A percentile compares a stretch with the other conserved stretches of the same genome.
These are phyloP conservation scores for Sistotremastrum suecicum DNA, from an alignment of 768 basidiomycete genomes.

Conservation along the genomic window DNA sequence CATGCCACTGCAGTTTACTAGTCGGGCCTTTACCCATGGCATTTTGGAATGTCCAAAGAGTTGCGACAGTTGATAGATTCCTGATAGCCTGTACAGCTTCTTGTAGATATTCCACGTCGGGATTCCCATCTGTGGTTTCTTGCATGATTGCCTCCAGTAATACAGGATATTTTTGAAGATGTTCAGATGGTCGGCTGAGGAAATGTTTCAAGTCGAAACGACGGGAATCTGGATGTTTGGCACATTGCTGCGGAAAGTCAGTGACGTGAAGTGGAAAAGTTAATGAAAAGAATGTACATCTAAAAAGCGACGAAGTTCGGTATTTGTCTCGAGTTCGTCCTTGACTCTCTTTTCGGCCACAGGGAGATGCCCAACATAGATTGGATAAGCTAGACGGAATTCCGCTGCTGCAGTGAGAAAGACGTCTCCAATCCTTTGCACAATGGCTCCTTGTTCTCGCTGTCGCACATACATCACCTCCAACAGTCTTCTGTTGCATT, in stretches of 20 bases:
- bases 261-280: constrained; percentile 2
- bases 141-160: constrained; percentile 75
- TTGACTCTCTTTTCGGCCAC: constrained; percentile 77
- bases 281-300: constrained; percentile 38
- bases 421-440: constrained; percentile 77
- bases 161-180: constrained; percentile 74
- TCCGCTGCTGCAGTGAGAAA: constrained; percentile 79
- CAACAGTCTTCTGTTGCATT: constrained; percentile 69
- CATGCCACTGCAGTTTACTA: constrained; percentile 83
- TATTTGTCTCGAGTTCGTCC: constrained; percentile 72
- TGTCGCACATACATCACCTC: constrained; percentile 81
- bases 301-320: constrained; percentile 70
- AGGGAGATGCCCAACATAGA: constrained; percentile 74
- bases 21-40: constrained; percentile 75
- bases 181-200: constrained; percentile 66
- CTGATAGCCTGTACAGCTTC: constrained; percentile 79
- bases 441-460: constrained; percentile 67
- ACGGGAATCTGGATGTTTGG: constrained; percentile 38
- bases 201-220: constrained; percentile 66
- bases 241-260: constrained; percentile 28
- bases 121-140: constrained; percentile 68
- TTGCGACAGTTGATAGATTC: constrained; percentile 65
- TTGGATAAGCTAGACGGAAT: constrained; percentile 76
- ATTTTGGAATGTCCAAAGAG: constrained; percentile 79
- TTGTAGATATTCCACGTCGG: constrained; percentile 69